These are phyloP conservation scores for Gynandropsis gynandra DNA, from an alignment of 345 rosid genomes.

Conservation along the genomic window DNA sequence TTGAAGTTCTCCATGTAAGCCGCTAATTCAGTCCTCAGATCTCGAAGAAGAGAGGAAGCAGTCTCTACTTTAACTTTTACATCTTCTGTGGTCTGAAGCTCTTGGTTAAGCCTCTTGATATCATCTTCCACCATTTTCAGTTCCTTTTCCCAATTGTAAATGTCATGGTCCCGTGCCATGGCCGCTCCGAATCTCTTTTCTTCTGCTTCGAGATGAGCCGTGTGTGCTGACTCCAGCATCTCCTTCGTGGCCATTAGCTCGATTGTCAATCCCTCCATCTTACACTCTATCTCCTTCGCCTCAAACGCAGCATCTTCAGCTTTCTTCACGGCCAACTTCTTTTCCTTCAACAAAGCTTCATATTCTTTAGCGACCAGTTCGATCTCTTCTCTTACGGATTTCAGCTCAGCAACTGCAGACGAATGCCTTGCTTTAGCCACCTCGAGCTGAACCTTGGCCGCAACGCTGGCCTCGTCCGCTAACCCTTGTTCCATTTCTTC, in stretches of 20 bases:
- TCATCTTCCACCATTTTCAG: slow-evolving; percentile 80
- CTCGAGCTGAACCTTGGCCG: slow-evolving; percentile 86
- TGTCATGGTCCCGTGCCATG: slow-evolving; percentile 77
- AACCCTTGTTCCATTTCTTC: slow-evolving; percentile 90
- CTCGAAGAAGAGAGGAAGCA: slow-evolving; percentile 56
- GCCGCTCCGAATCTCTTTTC: slow-evolving; percentile 75
- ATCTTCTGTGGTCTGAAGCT: slow-evolving; percentile 56
- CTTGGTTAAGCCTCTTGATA: slow-evolving; percentile 61
- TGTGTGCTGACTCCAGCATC: slow-evolving; percentile 72
- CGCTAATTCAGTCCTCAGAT: slow-evolving; percentile 70
- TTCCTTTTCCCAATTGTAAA: slow-evolving; percentile 78
- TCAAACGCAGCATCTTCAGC: slow-evolving; percentile 61
- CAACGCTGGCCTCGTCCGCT: slow-evolving; percentile 77
- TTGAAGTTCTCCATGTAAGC: slow-evolving; percentile 45
- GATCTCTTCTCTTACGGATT: slow-evolving; percentile 62
- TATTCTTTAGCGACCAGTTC: slow-evolving; percentile 50
- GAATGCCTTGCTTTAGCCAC: slow-evolving; percentile 75
- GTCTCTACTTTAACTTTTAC: slow-evolving; percentile 57
- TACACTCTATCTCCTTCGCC: slow-evolving; percentile 73
- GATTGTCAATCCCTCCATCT: slow-evolving; percentile 76
- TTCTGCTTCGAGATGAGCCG: slow-evolving; percentile 90
- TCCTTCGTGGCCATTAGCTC: slow-evolving; percentile 83
- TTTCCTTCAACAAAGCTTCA: slow-evolving; percentile 51
- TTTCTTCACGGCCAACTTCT: slow-evolving; percentile 48
- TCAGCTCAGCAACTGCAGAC: slow-evolving; percentile 59